Percentiles rank a stretch among this genome's conserved stretches.
Conservation (phyloP, 2,329 filamentous ascomycete genomes). For the Chaetoscypha palmicola region DNA sequence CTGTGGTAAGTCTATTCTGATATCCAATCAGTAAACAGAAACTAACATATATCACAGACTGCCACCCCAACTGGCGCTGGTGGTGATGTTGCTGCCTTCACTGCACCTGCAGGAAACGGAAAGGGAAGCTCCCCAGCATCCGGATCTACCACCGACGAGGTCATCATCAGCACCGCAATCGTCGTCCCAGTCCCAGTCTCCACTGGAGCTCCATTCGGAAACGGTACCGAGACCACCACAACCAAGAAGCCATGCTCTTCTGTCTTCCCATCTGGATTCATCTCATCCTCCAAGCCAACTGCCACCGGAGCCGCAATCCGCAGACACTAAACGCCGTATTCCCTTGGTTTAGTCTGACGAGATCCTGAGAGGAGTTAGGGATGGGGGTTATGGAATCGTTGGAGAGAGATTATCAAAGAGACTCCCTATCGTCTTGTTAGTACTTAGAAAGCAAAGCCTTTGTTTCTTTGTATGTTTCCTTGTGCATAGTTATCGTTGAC, state of each 20-base stretch:
- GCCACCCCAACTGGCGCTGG: slow-evolving; percentile 6
- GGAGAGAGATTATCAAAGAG: neutral
- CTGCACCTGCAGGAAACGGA: slow-evolving; percentile 1
- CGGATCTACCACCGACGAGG: slow-evolving; percentile 6
- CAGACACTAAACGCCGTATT: neutral
- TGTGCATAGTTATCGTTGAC: no score
- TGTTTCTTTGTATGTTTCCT: neutral
- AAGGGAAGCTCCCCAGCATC: slow-evolving; percentile 4
- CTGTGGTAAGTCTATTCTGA: slow-evolving; percentile 7
- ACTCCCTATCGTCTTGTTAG: neutral
- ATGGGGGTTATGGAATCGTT: neutral
- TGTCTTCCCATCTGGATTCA: slow-evolving; percentile 24
- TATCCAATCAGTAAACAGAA: neutral
- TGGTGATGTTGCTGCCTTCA: slow-evolving; percentile 1
- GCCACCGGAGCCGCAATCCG: slow-evolving; percentile 11
- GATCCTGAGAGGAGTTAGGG: neutral
- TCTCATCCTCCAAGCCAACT: slow-evolving; percentile 18
- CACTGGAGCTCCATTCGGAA: slow-evolving; percentile 22
- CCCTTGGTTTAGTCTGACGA: neutral
- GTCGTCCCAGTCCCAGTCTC: slow-evolving; percentile 22
- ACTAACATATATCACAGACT: slow-evolving; percentile 2
- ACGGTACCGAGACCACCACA: slow-evolving; percentile 18
- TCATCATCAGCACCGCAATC: slow-evolving; percentile 22
- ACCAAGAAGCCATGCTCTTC: slow-evolving; percentile 23
- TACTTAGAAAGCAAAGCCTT: neutral